Conservation (phyloP, 164 flowering plant species). For the Berberis thunbergii region DNA sequence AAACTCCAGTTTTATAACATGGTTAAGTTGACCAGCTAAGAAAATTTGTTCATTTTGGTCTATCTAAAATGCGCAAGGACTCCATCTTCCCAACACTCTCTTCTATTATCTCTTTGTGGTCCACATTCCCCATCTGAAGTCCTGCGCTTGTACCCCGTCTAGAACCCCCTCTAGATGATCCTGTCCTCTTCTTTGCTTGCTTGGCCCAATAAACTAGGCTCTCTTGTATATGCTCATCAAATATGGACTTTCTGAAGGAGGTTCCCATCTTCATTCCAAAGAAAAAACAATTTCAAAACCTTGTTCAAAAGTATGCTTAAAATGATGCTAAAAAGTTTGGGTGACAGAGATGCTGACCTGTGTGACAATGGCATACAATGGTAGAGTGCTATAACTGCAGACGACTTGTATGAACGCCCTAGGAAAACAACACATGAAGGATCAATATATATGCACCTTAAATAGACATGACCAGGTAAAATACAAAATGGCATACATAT, state of each 20-base stretch:
- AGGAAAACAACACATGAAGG: not conserved
- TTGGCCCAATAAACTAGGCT: conserved; percentile 44
- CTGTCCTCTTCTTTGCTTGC: conserved; percentile 29
- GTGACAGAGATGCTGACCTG: conserved; percentile 29
- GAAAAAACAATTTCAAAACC: not conserved
- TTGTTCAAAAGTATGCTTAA: not conserved
- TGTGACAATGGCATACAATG: conserved; percentile 31
- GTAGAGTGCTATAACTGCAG: conserved; percentile 29
- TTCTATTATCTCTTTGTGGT: conserved; percentile 3
- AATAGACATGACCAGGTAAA: not conserved
- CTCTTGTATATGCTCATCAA: conserved; percentile 36
- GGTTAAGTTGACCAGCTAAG: too few species aligned
- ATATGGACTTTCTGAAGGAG: conserved; percentile 33
- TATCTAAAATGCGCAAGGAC: not conserved
- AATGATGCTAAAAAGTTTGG: not conserved
- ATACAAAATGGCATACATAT: not conserved
- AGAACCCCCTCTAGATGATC: conserved; percentile 14
- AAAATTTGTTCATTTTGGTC: not conserved
- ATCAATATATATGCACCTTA: not conserved
- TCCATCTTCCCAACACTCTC: conserved; percentile 1
- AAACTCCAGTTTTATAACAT: too few species aligned
- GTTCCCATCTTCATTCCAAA: conserved; percentile 54
- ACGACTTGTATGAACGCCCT: conserved; percentile 29
- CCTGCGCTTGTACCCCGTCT: conserved; percentile 15
- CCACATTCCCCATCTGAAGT: conserved; percentile 19